phyloP scores from a whole-genome alignment of 2,329 filamentous ascomycete species.

The Hypoxylon sp. region DNA sequence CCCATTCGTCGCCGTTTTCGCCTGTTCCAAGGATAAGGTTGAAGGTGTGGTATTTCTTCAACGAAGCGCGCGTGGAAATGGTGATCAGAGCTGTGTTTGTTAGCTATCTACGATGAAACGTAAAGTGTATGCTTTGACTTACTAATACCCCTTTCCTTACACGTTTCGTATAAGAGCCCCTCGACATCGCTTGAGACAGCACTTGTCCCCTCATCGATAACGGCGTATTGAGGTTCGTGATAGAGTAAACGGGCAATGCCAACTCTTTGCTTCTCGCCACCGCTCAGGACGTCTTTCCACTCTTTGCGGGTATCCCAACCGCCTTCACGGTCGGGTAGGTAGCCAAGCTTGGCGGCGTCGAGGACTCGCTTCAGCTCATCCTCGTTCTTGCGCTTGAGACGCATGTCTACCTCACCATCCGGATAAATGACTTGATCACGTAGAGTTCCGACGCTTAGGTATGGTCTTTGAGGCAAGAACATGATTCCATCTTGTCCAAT shows the following conservation, averaged over 20 bases:
- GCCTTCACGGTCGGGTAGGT: constrained; percentile 91
- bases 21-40: constrained; percentile 89
- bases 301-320: constrained; percentile 98
- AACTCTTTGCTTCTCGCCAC: constrained; percentile 97
- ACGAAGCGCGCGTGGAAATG: constrained; percentile 91
- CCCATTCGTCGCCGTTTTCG: constrained; percentile 87
- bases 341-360: constrained; percentile 87
- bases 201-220: constrained; percentile 95
- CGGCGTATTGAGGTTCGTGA: constrained; percentile 93
- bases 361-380: constrained; percentile 82
- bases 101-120: constrained; percentile 25
- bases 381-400: constrained; percentile 82
- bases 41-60: constrained; percentile 96
- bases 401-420: constrained; percentile 95
- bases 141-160: constrained; percentile 95
- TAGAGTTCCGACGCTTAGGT: constrained; percentile 91
- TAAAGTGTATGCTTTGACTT: constrained; percentile 57
- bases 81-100: constrained; percentile 83
- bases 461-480: constrained; percentile 96
- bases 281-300: constrained; percentile 98
- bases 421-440: constrained; percentile 99
- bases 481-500: constrained; percentile 93
- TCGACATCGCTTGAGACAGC: constrained; percentile 96
- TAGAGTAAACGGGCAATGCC: constrained; percentile 91
- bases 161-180: constrained; percentile 90